A percentile compares a stretch with the other conserved stretches of the same genome.
Conservation (phyloP, 352 stramenopile species). For the Halophytophthora batemanensis region DNA sequence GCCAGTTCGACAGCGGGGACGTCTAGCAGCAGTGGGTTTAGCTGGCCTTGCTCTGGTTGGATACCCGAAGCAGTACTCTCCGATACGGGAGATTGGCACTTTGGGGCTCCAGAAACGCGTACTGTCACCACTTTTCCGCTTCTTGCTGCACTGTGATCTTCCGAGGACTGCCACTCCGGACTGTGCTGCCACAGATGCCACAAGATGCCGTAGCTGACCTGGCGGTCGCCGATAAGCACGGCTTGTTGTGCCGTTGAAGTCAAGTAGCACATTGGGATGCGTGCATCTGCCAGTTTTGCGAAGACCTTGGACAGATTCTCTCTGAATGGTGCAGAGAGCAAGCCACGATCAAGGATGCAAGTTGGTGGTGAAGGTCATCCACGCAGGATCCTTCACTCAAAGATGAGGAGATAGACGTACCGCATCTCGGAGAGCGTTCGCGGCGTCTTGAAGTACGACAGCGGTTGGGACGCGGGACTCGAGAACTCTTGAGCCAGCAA, state of each 20-base stretch:
- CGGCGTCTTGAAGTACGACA: too few relatives aligned
- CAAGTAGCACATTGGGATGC: conserved; percentile 14
- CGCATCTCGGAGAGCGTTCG: too few relatives aligned
- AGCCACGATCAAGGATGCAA: background rate
- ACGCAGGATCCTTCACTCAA: too few relatives aligned
- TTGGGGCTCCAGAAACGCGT: background rate
- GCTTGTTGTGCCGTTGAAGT: conserved; percentile 16
- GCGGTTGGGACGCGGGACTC: too few relatives aligned
- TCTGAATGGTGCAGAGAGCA: conserved; percentile 8
- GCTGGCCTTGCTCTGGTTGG: background rate
- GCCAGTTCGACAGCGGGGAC: conserved; percentile 18
- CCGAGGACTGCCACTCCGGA: conserved; percentile 1
- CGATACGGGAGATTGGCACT: background rate
- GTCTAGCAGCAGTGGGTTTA: conserved; percentile 18
- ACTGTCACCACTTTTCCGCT: background rate
- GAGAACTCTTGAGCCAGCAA: background rate
- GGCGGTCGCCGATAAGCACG: conserved; percentile 41
- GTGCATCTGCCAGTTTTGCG: conserved; percentile 7
- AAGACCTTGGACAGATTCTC: conserved; percentile 33
- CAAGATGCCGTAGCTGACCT: conserved; percentile 43
- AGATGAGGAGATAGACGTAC: too few relatives aligned
- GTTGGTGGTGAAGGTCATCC: background rate
- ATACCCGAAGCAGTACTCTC: background rate
- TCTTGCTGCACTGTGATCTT: conserved; percentile 1
- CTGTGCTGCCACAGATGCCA: conserved; percentile 50